Evolutionary conservation across 2,329 filamentous ascomycete species (phyloP).

Genomic region (Arthrobotrys entomopaga): DNA sequence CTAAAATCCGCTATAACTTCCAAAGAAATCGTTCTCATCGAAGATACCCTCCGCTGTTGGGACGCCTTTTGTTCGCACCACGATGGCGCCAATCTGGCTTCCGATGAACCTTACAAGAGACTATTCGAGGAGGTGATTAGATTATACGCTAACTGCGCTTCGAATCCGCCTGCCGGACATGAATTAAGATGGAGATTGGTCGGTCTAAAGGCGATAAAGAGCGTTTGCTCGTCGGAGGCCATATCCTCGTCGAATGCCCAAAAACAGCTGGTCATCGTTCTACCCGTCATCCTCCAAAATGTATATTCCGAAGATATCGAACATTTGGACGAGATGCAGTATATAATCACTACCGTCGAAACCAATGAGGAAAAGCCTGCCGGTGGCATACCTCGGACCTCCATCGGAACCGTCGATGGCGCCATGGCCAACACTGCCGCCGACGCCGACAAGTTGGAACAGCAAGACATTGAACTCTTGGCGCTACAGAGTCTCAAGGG

Average conservation of each 20-base stretch:
- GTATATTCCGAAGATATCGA: conserved; percentile 79
- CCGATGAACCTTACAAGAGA: conserved; percentile 82
- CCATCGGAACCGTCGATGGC: conserved; percentile 75
- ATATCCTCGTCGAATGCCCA: conserved; percentile 81
- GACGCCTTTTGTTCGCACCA: conserved; percentile 88
- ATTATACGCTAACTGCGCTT: conserved; percentile 74
- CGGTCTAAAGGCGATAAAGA: conserved; percentile 75
- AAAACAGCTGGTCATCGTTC: conserved; percentile 79
- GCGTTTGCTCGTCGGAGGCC: conserved; percentile 74
- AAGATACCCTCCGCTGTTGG: conserved; percentile 87
- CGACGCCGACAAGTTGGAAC: conserved; percentile 87
- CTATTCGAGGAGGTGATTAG: conserved; percentile 85
- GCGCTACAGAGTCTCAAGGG: conserved; percentile 87
- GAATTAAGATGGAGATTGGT: conserved; percentile 80
- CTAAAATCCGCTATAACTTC: conserved; percentile 84
- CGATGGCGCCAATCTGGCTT: conserved; percentile 83
- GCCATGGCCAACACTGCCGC: conserved; percentile 82
- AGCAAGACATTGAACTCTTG: conserved; percentile 85
- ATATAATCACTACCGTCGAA: conserved; percentile 62
- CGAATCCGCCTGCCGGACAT: conserved; percentile 74
- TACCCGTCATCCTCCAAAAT: conserved; percentile 88
- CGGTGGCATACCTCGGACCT: conserved; percentile 68
- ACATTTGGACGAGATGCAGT: conserved; percentile 74
- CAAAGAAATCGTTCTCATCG: conserved; percentile 89
- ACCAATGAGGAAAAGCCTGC: conserved; percentile 67